Percentiles rank a stretch among this genome's conserved stretches.
Conservation (phyloP, 257 asterid genomes). For the Catharanthus roseus region DNA sequence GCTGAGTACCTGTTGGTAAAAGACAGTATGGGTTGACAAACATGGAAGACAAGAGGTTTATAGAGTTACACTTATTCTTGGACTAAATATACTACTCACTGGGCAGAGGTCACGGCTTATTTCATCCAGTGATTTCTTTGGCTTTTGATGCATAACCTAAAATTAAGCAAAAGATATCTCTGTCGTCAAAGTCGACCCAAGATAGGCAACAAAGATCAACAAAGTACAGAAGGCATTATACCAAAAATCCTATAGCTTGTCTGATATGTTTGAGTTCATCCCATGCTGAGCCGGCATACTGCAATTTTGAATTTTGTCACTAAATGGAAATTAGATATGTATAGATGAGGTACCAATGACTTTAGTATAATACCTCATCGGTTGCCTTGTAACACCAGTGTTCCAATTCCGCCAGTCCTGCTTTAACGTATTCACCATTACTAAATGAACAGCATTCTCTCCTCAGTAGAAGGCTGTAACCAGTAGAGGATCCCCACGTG, state of each 20-base stretch:
- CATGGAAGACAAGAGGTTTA: neutral
- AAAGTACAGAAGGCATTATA: conserved; percentile 21
- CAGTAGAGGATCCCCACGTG: conserved; percentile 12
- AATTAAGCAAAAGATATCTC: conserved; percentile 10
- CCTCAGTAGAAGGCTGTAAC: conserved; percentile 78
- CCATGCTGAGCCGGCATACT: conserved; percentile 98
- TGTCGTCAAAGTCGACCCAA: neutral
- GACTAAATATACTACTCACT: conserved; percentile 38
- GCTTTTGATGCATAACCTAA: conserved; percentile 92
- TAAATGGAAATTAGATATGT: conserved; percentile 5
- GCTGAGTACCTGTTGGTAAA: conserved; percentile 67
- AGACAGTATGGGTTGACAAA: conserved; percentile 11
- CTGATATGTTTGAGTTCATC: conserved; percentile 97
- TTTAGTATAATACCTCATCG: conserved; percentile 56
- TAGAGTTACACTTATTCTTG: conserved; percentile 7
- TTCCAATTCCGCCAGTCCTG: conserved; percentile 91
- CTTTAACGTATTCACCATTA: conserved; percentile 93
- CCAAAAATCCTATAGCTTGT: conserved; percentile 97
- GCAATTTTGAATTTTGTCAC: conserved; percentile 33
- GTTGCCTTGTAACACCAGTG: conserved; percentile 85
- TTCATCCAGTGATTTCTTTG: conserved; percentile 90
- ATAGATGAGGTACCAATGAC: conserved; percentile 12
- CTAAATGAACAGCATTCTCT: conserved; percentile 98
- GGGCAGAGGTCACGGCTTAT: conserved; percentile 83
- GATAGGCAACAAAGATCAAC: neutral